These are phyloP conservation scores for Sequoiadendron giganteum DNA, from an alignment of 75 land plant genomes.

Conservation along the genomic window DNA sequence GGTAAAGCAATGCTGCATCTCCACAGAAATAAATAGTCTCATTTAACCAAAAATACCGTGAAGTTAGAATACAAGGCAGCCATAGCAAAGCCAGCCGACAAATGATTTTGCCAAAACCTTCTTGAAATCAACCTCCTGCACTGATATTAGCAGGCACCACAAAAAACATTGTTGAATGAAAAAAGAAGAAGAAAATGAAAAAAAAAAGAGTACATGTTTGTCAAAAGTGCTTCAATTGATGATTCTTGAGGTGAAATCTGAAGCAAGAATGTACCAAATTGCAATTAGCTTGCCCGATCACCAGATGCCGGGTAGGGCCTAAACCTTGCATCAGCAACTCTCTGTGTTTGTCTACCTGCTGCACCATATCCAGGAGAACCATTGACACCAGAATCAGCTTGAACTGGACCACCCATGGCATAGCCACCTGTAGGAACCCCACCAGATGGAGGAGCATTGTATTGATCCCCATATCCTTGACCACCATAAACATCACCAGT, in stretches of 20 bases:
- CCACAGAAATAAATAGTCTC: not conserved
- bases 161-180: not conserved
- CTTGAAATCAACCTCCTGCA: slow-evolving; percentile 4
- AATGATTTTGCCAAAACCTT: slow-evolving; percentile 1
- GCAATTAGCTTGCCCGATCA: slow-evolving; percentile 6
- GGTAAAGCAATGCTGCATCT: not conserved
- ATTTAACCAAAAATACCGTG: not conserved
- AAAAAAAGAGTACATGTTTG: not conserved
- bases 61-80: slow-evolving; percentile 2
- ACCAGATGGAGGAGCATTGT: slow-evolving; percentile 11
- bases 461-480: slow-evolving; percentile 19
- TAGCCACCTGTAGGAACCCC: slow-evolving; percentile 20
- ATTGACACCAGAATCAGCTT: not conserved
- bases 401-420: slow-evolving; percentile 12
- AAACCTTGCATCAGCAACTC: slow-evolving; percentile 51
- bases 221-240: slow-evolving; percentile 1
- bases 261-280: slow-evolving; percentile 4
- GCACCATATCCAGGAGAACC: slow-evolving; percentile 33
- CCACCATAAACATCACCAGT: slow-evolving; percentile 9
- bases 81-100: not conserved
- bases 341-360: slow-evolving; percentile 47
- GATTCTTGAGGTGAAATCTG: not conserved
- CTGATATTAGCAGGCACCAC: slow-evolving; percentile 2
- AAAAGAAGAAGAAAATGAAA: not conserved
- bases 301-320: slow-evolving; percentile 52